These are phyloP conservation scores for Scleroderma citrinum DNA, from an alignment of 768 basidiomycete genomes.

Conservation along the genomic window DNA sequence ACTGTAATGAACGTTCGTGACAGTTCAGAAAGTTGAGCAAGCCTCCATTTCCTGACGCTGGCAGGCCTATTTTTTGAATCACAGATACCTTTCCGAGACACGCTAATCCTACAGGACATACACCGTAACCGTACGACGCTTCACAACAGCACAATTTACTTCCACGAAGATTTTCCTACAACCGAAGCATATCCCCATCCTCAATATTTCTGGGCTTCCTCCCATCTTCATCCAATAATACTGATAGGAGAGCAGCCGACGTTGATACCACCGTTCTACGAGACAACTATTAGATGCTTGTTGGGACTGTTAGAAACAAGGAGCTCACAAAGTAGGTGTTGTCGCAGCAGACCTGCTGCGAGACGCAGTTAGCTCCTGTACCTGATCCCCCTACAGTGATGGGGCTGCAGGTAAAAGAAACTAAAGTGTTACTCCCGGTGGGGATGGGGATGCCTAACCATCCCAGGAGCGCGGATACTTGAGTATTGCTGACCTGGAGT, in stretches of 20 bases:
- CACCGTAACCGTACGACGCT: no score
- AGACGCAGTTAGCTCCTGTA: slow-evolving; percentile 6
- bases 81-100: no score
- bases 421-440: background rate
- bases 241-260: background rate
- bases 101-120: no score
- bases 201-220: background rate
- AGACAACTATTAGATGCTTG: background rate
- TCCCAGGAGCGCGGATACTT: background rate
- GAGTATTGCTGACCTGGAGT: background rate
- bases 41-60: no score
- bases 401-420: background rate
- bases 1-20: no score
- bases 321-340: background rate
- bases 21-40: no score
- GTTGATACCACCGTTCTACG: background rate
- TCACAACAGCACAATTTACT: no score
- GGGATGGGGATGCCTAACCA: background rate
- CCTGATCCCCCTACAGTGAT: slow-evolving; percentile 18
- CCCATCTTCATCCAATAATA: background rate
- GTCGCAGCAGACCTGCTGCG: background rate
- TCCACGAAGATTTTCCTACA: no score
- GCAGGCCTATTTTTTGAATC: no score
- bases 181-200: background rate
- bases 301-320: background rate